Percentiles rank a stretch among this genome's conserved stretches.
Evolutionary conservation across 2,329 filamentous ascomycete species (phyloP).

Genomic region (Penicillium occitanis): DNA sequence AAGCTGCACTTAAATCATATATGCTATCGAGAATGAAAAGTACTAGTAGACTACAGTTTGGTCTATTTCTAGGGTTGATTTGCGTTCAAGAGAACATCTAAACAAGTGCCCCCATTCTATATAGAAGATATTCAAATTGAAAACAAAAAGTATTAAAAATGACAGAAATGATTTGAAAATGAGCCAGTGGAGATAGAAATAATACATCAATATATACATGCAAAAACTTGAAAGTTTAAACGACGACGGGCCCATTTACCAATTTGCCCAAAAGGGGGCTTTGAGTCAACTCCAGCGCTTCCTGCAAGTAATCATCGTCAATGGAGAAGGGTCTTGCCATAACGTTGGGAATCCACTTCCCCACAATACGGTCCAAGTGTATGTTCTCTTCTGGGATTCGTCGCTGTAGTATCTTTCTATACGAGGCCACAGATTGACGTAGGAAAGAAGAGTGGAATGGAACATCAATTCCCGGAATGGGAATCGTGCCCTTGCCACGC

Average conservation of each 20-base stretch:
- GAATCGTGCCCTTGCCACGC: constrained; percentile 94
- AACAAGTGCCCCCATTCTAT: background rate
- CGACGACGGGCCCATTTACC: constrained; percentile 39
- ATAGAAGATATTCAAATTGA: background rate
- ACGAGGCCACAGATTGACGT: constrained; percentile 95
- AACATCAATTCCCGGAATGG: constrained; percentile 87
- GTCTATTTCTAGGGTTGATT: background rate
- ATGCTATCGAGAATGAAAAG: background rate
- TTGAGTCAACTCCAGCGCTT: constrained; percentile 93
- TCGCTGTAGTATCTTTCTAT: constrained; percentile 96
- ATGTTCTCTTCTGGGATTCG: constrained; percentile 99
- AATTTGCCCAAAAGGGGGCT: constrained; percentile 55
- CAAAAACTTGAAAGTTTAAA: background rate
- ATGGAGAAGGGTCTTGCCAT: constrained; percentile 93
- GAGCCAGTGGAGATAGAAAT: background rate
- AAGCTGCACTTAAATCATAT: background rate
- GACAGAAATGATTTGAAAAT: background rate
- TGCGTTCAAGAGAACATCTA: background rate
- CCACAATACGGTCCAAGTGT: constrained; percentile 91
- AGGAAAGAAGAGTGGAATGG: constrained; percentile 99
- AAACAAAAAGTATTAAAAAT: background rate
- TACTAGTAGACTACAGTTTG: background rate
- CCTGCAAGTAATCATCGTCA: constrained; percentile 98
- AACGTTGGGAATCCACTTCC: constrained; percentile 99
- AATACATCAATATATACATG: background rate